Percentiles rank a stretch among this genome's conserved stretches.
Conservation (phyloP, 2,329 filamentous ascomycete genomes). For the Uncinocarpus reesii region DNA sequence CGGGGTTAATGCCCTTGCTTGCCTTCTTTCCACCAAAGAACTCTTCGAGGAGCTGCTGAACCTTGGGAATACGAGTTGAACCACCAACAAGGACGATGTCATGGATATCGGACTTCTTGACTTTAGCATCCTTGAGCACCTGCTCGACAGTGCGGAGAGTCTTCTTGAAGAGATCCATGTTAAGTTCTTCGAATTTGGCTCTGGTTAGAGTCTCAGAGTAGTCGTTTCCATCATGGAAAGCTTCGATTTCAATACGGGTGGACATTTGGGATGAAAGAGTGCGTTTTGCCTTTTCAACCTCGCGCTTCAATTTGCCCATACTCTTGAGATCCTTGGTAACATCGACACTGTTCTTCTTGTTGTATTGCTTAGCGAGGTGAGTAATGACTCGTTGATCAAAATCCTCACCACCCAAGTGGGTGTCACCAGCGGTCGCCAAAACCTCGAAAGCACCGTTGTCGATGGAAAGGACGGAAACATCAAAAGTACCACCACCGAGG, state of each 20-base stretch:
- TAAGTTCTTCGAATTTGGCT: slow-evolving; percentile 98
- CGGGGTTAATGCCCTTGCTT: slow-evolving; percentile 98
- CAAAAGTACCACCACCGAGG: slow-evolving; percentile 87
- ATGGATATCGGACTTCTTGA: slow-evolving; percentile 89
- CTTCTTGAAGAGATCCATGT: slow-evolving; percentile 99
- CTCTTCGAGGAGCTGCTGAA: slow-evolving; percentile 86
- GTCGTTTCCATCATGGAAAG: slow-evolving; percentile 92
- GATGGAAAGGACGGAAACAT: slow-evolving; percentile 86
- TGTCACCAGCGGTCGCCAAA: slow-evolving; percentile 88
- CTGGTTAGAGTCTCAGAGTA: slow-evolving; percentile 97
- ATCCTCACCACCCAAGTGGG: slow-evolving; percentile 95
- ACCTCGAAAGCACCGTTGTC: slow-evolving; percentile 92
- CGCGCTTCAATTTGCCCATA: slow-evolving; percentile 99
- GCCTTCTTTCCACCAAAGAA: slow-evolving; percentile 94
- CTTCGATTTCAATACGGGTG: slow-evolving; percentile 90
- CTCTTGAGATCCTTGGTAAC: slow-evolving; percentile 91
- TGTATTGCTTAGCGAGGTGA: slow-evolving; percentile 93
- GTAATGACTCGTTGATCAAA: slow-evolving; percentile 97
- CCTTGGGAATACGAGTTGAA: slow-evolving; percentile 98
- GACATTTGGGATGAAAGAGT: slow-evolving; percentile 91
- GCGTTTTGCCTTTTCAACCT: slow-evolving; percentile 99
- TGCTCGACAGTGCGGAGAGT: slow-evolving; percentile 97
- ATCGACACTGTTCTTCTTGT: slow-evolving; percentile 93
- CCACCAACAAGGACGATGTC: slow-evolving; percentile 98
- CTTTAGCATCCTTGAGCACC: slow-evolving; percentile 95